Base-by-base conservation (phyloP, 495 filamentous ascomycete species). In the Penicillium crystallinum region DNA sequence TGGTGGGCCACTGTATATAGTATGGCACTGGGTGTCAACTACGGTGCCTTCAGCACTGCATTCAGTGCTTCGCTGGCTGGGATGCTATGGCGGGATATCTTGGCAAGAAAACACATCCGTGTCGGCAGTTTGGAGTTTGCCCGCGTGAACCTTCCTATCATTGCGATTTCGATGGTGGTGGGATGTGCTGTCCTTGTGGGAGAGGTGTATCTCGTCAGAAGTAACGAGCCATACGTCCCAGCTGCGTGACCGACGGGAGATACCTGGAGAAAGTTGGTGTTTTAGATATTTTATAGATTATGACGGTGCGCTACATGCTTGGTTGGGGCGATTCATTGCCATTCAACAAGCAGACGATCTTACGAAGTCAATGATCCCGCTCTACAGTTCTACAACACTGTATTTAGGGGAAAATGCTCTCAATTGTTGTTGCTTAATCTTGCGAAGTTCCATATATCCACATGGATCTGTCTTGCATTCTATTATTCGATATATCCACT, bases 1-100 rank as follows among this genome's bases (percentile, higher is more conserved):
- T 84, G 85, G 63, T 86, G 81, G 81, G 84, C 78, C 1, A 81
- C 83, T 1, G 73, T 86, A 0, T 87, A 86, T 62, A 77, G 73
- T 64, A 84, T 86, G 81, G 83, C 83, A 0, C 60, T 87, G 6
- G 82, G 82, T 17, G 81, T 86, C 57, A 87, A 87, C 65, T 86
- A 77, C 52, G 84, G 84, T 37, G 84, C 83, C 12, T 87, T 86
- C 59, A 84, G 81, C 65, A 78, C 78, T 2, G 80, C 82, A 0
- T 83, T 87, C 61, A 83, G 79, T 54, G 83, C 82, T 7, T 84
- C 82, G 7, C 67, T 87, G 17, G 83, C 84, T 38, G 84, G 83
- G 2, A 65, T 87, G 11, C 67, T 86, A 4, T 87, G 84, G 83
- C 71, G 82, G 3, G 79, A 85, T 56, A 87, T 87, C 35, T 73